Evolutionary conservation across 106 monocot species (phyloP), one percentile per base, ranked within the genome.

Genomic region (Dioscorea alata): DNA sequence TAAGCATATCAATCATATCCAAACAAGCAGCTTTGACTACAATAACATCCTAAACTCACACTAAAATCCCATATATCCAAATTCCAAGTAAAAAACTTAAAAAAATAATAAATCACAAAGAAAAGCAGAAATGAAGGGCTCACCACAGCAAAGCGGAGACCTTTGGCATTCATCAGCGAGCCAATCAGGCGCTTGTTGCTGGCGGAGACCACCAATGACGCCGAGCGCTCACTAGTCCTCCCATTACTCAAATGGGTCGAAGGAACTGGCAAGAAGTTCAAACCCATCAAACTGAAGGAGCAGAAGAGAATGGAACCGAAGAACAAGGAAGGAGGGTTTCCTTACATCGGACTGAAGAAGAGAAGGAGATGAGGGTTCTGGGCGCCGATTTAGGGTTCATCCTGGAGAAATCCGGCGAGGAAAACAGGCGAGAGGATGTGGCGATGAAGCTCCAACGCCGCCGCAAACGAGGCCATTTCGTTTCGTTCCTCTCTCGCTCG

Each of bases 141-240:
- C 35, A 82, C 82, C 72, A 82, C 72, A 12, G 77, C 82, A 57
- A 77, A 82, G 19, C 73, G 73, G 23, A 82, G 49, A 22, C 77
- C 82, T 59, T 73, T 49, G 28, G 56, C 63, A 25, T 48, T 77
- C 61, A 69, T 77, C 60, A 77, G 57, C 21, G 81, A 81, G 12
- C 81, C 81, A 48, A 72, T 54, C 73, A 82, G 9, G 13, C 16
- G 51, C 63, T 57, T 48, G 12, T 57, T 54, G 13, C 75, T 57
- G 28, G 61, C 71, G 59, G 22, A 62, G 10, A 25, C 62, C 12
- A 64, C 48, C 24, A 58, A 51, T 49, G 33, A 28, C 17, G 71
- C 8, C 65, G 19, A 48, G 13, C 67, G 61, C 54, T 13, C 62
- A 25, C 48, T 52, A 50, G 54, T 48, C 13, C 24, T 48, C 13